A percentile compares a stretch with the other conserved stretches of the same genome.
Conservation (phyloP, 768 basidiomycete species). For the Pleurotus tuoliensis region DNA sequence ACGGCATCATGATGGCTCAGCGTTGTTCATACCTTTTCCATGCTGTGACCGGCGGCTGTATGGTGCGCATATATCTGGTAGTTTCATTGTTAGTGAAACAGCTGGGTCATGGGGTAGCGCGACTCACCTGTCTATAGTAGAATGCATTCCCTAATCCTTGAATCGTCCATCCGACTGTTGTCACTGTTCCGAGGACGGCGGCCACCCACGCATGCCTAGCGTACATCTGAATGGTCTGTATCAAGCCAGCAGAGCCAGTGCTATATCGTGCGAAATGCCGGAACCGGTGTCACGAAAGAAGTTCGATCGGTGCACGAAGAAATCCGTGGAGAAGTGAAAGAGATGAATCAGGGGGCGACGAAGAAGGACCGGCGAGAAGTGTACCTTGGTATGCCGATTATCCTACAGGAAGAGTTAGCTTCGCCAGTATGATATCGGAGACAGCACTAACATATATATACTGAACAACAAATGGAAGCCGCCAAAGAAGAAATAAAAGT, state of each 20-base stretch:
- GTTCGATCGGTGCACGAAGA: neutral
- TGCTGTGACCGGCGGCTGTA: constrained; percentile 79
- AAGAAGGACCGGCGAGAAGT: constrained; percentile 10
- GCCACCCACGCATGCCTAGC: constrained; percentile 67
- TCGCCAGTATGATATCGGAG: constrained; percentile 17
- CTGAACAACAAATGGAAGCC: constrained; percentile 94
- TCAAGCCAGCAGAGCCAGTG: constrained; percentile 93
- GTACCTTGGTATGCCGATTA: constrained; percentile 88
- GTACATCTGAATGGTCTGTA: constrained; percentile 87
- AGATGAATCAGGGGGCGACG: neutral
- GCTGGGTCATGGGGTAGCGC: constrained; percentile 2
- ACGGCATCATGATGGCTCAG: constrained; percentile 6
- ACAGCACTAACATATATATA: constrained; percentile 73
- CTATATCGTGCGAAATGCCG: constrained; percentile 32
- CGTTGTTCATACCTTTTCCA: constrained; percentile 64
- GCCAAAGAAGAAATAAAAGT: constrained; percentile 94
- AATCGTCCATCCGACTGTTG: constrained; percentile 83
- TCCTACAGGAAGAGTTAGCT: constrained; percentile 45
- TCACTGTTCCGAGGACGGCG: constrained; percentile 74
- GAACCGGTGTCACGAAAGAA: constrained; percentile 17
- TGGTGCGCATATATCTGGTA: constrained; percentile 73
- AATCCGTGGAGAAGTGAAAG: neutral
- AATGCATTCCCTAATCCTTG: constrained; percentile 81
- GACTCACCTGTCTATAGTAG: constrained; percentile 71
- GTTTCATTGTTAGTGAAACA: no score